Percentiles rank a stretch among this genome's conserved stretches.
Evolutionary conservation across 2,329 filamentous ascomycete genomes (phyloP).

Genomic region (Aspergillus sp.): DNA sequence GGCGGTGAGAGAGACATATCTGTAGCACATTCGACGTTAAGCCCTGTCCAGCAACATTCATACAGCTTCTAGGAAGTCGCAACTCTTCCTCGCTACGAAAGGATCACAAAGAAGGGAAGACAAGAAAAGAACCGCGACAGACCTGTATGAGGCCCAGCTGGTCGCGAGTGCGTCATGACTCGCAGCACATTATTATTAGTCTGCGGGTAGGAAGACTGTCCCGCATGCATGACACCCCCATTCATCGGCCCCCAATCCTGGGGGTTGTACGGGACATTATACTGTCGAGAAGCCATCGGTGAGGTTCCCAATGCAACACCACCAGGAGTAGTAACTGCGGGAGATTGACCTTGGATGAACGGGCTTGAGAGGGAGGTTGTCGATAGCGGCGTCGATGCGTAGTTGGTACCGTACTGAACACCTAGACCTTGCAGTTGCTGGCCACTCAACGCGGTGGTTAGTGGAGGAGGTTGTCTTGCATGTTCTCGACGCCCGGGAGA

Average conservation of each 20-base stretch:
- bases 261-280: conserved; percentile 48
- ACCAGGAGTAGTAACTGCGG: conserved; percentile 36
- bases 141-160: conserved; percentile 31
- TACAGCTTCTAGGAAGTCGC: background rate
- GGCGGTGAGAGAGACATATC: conserved; percentile 32
- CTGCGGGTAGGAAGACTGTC: conserved; percentile 27
- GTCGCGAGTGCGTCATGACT: conserved; percentile 23
- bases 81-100: background rate
- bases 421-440: conserved; percentile 36
- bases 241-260: conserved; percentile 47
- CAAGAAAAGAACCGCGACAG: conserved; percentile 11
- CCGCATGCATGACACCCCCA: conserved; percentile 21
- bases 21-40: conserved; percentile 14
- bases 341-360: conserved; percentile 39
- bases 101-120: background rate
- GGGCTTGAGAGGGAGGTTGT: conserved; percentile 45
- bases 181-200: conserved; percentile 27
- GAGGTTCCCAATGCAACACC: conserved; percentile 36
- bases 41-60: background rate
- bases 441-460: conserved; percentile 40
- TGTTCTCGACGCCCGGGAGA: conserved; percentile 42
- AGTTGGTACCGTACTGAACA: conserved; percentile 22
- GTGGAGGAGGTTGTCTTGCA: conserved; percentile 40
- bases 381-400: conserved; percentile 39
- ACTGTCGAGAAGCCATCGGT: conserved; percentile 45